A percentile compares a stretch with the other conserved stretches of the same genome.
Conservation (phyloP, 495 filamentous ascomycete genomes). For the Neurospora cerealis region DNA sequence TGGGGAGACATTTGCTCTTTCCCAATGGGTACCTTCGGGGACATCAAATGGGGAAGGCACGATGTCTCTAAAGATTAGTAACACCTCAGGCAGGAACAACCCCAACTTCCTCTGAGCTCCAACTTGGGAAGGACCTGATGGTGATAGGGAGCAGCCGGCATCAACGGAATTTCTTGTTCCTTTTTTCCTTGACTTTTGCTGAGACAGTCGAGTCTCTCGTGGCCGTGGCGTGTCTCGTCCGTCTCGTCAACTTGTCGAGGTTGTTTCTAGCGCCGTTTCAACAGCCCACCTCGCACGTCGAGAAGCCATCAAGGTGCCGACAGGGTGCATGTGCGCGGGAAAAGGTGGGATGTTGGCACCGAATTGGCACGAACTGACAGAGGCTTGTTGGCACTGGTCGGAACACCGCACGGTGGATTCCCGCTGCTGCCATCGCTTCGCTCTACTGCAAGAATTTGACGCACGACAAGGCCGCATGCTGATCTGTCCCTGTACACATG, state of each 20-base stretch:
- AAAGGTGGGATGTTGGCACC: background rate
- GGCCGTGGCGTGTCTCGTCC: background rate
- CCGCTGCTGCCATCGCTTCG: background rate
- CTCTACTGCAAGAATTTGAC: background rate
- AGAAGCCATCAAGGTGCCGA: background rate
- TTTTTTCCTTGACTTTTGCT: background rate
- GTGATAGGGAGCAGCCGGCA: background rate
- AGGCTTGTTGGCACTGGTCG: background rate
- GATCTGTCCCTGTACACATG: background rate
- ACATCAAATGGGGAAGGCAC: background rate
- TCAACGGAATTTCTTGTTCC: background rate
- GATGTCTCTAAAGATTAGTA: background rate
- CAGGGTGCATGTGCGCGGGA: background rate
- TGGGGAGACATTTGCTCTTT: background rate
- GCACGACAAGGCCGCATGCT: background rate
- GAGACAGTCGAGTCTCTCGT: background rate
- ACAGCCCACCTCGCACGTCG: background rate
- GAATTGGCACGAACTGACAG: background rate
- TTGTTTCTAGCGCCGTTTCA: background rate
- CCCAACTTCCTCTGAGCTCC: background rate
- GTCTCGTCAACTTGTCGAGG: background rate
- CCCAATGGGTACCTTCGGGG: background rate
- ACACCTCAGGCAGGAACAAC: background rate
- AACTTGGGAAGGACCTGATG: background rate
- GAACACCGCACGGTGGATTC: background rate